Base-by-base conservation (phyloP, 306 rosid genomes). In the Begonia peltatifolia region DNA sequence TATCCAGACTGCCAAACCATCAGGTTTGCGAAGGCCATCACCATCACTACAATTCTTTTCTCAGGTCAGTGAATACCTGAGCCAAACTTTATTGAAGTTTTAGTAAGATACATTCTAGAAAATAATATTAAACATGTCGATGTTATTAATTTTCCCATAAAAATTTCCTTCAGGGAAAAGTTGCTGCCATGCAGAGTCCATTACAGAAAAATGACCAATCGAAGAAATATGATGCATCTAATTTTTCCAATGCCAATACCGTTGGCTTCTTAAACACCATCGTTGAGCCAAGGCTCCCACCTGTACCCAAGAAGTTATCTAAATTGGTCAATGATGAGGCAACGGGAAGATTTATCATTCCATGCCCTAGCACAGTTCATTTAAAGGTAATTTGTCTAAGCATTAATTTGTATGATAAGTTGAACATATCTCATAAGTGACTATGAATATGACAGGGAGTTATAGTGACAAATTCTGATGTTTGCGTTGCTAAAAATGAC, bases 21-120 rank as follows among this genome's bases (percentile, higher is more conserved):
- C 97, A 43, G 87, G 95, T 72, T 64, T 85, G 54, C 70, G 97
- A 70, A 85, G 72, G 97, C 97, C 97, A 58, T 83, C 97, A 62
- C 97, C 97, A 23, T 85, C 97, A 2, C 57, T 90, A 68, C 78
- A 82, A 63, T 90, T 72, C 74, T 90, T 90, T 55, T 65, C 77
- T 64, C 90, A 76, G 77, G 97, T 90, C 68, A 30, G 38, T 30
- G 6, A 30, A 30, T 30, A 30, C 38, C 38, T 30, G 5, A 30
- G 38, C 38, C 23, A 20, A 20, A 20, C 23, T 20, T 20, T 20
- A 20, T 25, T 41, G 11, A 9, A 15, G 54, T 57, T 73, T 54
- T 46, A 25, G 12, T 53, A 41, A 42, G 55, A 52, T 54, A 62
- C 30, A 53, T 60, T 49, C 42, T 59, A 38, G 41, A 59, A 11